Evolutionary conservation across 805 yeast genomes (phyloP), one percentile per base, ranked within the genome.

Genomic region (Candida ponderosae): DNA sequence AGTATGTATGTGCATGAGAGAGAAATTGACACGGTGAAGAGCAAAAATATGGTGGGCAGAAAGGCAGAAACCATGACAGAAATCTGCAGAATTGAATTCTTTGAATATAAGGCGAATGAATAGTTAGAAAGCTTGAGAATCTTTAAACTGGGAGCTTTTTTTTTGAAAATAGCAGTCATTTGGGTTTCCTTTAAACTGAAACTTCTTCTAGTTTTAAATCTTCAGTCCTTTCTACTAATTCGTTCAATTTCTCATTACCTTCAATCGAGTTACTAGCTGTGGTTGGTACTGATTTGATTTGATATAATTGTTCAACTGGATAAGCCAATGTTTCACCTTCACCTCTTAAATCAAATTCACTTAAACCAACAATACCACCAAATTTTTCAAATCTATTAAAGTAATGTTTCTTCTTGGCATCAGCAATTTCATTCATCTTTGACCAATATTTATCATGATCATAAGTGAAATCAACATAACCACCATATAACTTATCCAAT

Each of bases 401-500:
- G 59, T 86, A 89, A 38, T 68, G 73, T n/a, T 56, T 56, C 50
- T 78, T 76, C 51, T 77, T 82, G 24, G 59, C 62, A 19, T 63
- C 63, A 1, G 94, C 74, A 48, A 84, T 72, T 47, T 73, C 68
- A 35, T 66, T 65, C 68, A 90, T 60, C 31, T 68, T 70, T 4
- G 81, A 79, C 93, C 93, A 93, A 61, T 93, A 93, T 18, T 67
- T 60, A 4, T 72, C 74, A 50, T 93, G 97, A 32, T 75, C 68
- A 54, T 93, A 93, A 30, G 75, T 84, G 59, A 93, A 93, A 50
- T 86, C 84, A 36, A 86, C 81, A 27, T 65, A 57, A 5, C 99
- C 99, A 27, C 94, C 95, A 52, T 86, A 90, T 26, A 77, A 79
- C 51, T 72, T 68, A 55, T 88, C 97, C 44, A 93, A 70, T 58